phyloP scores from a whole-genome alignment of 805 yeast genomes.

The Tetrapisispora iriomotensis region DNA sequence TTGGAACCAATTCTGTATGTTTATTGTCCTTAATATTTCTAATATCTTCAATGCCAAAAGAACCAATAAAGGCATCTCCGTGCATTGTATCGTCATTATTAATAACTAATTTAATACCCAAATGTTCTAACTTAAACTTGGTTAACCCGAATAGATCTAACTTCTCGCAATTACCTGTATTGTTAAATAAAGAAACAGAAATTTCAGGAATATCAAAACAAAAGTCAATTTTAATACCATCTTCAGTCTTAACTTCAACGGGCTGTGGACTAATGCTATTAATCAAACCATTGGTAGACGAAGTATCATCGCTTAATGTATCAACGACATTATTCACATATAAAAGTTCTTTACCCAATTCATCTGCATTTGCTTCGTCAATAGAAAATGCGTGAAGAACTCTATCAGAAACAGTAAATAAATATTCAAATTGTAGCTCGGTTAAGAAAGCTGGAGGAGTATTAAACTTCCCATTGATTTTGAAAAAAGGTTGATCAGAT shows the following conservation, averaged over 20 bases:
- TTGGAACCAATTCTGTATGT: slow-evolving; percentile 76
- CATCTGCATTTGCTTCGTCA: slow-evolving; percentile 38
- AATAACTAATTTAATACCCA: slow-evolving; percentile 42
- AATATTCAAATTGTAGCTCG: slow-evolving; percentile 56
- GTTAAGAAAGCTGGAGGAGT: slow-evolving; percentile 50
- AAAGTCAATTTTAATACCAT: slow-evolving; percentile 28
- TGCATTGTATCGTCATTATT: slow-evolving; percentile 44
- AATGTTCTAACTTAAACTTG: slow-evolving; percentile 47
- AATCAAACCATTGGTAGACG: slow-evolving; percentile 5
- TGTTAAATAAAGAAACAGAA: slow-evolving; percentile 50
- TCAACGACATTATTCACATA: slow-evolving; percentile 42
- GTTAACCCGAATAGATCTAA: slow-evolving; percentile 41
- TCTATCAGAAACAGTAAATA: slow-evolving; percentile 46
- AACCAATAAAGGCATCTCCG: slow-evolving; percentile 53
- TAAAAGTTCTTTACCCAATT: slow-evolving; percentile 53
- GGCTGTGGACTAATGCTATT: slow-evolving; percentile 5
- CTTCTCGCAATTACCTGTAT: slow-evolving; percentile 32
- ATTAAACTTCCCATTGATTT: slow-evolving; percentile 47
- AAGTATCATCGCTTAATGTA: slow-evolving; percentile 17
- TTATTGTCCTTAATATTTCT: slow-evolving; percentile 53
- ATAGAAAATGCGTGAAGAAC: slow-evolving; percentile 45
- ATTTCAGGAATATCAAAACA: slow-evolving; percentile 52
- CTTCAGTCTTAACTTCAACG: background rate
- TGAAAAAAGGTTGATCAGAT: slow-evolving; percentile 37
- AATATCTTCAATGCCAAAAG: slow-evolving; percentile 72